phyloP scores from a whole-genome alignment of 768 basidiomycete genomes.

The Russula olivacea region DNA sequence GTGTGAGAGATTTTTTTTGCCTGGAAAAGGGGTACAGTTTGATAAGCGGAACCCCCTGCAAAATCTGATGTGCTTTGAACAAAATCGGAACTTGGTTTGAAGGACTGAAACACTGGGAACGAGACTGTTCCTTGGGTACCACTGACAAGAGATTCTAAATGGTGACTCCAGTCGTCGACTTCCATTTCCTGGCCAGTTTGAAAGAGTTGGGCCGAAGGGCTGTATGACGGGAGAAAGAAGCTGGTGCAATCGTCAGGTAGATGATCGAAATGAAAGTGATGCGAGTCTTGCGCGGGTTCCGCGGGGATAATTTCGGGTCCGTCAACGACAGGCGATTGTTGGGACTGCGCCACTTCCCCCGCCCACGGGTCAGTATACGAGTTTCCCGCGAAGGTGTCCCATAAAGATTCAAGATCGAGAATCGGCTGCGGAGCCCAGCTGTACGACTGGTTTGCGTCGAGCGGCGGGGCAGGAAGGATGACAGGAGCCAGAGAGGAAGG shows the following conservation, averaged over 20 bases:
- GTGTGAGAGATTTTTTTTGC: background rate
- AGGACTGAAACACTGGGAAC: background rate
- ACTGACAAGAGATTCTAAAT: background rate
- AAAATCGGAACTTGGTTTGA: constrained; percentile 1
- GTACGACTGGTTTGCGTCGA: constrained; percentile 1
- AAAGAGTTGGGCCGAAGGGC: background rate
- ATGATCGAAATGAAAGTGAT: background rate
- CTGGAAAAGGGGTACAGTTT: background rate
- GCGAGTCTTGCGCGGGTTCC: background rate
- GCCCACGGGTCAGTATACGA: background rate
- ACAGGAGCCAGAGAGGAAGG: background rate
- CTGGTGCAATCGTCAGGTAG: background rate
- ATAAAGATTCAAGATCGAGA: background rate
- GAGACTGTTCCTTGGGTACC: background rate
- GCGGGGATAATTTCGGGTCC: background rate
- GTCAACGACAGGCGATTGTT: background rate
- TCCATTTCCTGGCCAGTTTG: background rate
- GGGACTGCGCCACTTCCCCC: background rate
- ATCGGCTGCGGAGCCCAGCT: background rate
- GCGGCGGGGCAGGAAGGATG: background rate
- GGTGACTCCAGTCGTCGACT: background rate
- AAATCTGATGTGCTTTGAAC: background rate
- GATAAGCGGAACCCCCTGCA: background rate
- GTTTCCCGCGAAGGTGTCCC: background rate
- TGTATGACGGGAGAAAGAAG: background rate